Conservation (phyloP, 345 rosid species). For the Citrus hindsii region DNA sequence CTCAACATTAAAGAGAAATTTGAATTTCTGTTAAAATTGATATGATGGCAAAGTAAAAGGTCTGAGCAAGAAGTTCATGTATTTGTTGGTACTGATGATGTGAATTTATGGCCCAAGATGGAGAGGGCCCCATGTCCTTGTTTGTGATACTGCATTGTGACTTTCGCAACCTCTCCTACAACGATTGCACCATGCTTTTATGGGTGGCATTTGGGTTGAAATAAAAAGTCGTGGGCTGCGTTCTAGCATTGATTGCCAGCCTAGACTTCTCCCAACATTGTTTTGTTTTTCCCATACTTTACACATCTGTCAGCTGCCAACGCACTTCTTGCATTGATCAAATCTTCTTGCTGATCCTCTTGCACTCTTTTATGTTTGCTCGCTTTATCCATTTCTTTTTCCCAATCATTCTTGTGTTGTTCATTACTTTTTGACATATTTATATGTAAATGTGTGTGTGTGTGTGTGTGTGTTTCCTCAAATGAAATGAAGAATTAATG, state of each 20-base stretch:
- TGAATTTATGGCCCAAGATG: constrained; percentile 18
- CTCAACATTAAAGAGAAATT: too few relatives aligned
- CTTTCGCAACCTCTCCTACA: constrained; percentile 86
- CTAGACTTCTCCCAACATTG: constrained; percentile 75
- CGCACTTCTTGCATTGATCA: constrained; percentile 51
- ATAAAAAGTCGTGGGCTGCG: constrained; percentile 73
- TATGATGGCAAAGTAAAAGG: too few relatives aligned
- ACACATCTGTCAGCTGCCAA: constrained; percentile 26
- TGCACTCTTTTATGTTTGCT: background rate
- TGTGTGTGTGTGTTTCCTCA: background rate
- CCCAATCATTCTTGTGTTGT: background rate
- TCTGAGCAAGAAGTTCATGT: too few relatives aligned
- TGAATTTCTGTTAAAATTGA: too few relatives aligned
- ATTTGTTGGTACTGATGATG: constrained; percentile 21
- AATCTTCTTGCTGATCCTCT: constrained; percentile 49
- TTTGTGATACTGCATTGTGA: constrained; percentile 46
- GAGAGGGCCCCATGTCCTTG: constrained; percentile 88
- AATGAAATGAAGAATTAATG: background rate
- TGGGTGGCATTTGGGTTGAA: constrained; percentile 42
- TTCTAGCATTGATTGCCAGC: constrained; percentile 58
- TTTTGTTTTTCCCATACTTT: constrained; percentile 12
- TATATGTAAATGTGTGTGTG: background rate
- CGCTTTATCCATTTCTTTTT: background rate
- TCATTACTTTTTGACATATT: background rate
- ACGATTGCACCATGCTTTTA: constrained; percentile 3